A percentile compares a stretch with the other conserved stretches of the same genome.
Evolutionary conservation across 73 alveolate species (phyloP).

Genomic region (Paramecium tetraurelia): DNA sequence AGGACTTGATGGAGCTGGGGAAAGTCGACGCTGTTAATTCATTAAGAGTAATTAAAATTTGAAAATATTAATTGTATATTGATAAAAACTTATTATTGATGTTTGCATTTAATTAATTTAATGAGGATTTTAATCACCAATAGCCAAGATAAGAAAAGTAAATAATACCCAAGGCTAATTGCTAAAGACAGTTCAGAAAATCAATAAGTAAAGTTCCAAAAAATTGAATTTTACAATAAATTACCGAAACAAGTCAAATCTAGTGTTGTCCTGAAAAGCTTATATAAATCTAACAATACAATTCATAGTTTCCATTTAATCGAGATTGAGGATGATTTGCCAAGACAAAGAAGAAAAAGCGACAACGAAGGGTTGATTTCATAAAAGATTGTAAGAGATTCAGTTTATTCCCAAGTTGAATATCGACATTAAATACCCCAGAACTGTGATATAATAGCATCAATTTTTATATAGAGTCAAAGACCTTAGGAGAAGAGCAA

Average conservation of each 20-base stretch:
- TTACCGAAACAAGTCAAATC: not conserved
- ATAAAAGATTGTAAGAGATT: not conserved
- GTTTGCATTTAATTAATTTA: not conserved
- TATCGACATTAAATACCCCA: not conserved
- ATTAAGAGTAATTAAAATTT: not conserved
- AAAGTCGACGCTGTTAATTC: constrained; percentile 37
- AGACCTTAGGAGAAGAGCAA: constrained; percentile 5
- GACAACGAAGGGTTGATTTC: not conserved
- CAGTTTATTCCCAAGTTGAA: not conserved
- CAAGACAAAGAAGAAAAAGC: not conserved
- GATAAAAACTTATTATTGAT: not conserved
- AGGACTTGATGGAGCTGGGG: constrained; percentile 47
- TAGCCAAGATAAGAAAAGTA: not conserved
- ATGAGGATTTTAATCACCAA: not conserved
- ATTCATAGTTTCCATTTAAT: not conserved
- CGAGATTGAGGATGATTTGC: not conserved
- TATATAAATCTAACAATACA: not conserved
- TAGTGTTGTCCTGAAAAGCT: not conserved
- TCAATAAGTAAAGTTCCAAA: not conserved
- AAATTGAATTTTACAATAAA: constrained; percentile 13
- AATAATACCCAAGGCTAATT: not conserved
- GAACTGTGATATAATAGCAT: not conserved
- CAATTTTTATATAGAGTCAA: not conserved
- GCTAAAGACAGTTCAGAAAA: not conserved
- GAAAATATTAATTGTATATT: not conserved